phyloP scores from a whole-genome alignment of 164 flowering plant species.

The Liriodendron chinense region DNA sequence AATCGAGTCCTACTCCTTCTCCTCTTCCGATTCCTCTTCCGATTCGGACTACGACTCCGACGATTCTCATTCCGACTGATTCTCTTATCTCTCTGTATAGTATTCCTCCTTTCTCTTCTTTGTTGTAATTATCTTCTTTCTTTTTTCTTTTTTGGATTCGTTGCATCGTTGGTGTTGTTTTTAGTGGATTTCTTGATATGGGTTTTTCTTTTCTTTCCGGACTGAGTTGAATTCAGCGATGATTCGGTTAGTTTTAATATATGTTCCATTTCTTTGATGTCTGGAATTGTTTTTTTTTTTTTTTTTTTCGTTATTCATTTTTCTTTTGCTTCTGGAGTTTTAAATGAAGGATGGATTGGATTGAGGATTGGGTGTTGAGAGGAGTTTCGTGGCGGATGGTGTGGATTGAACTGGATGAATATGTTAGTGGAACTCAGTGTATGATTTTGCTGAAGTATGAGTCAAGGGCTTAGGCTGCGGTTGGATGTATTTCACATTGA shows the following conservation, averaged over 20 bases:
- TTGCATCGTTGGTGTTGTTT: not conserved
- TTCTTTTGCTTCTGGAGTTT: too few relatives aligned
- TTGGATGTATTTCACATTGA: not conserved
- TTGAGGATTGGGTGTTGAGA: too few relatives aligned
- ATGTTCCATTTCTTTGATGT: too few relatives aligned
- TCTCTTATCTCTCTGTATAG: conserved; percentile 1
- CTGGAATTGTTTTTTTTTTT: not conserved
- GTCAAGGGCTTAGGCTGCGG: not conserved
- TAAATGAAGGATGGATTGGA: too few relatives aligned
- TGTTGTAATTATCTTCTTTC: not conserved
- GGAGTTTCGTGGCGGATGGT: too few relatives aligned
- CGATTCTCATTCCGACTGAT: conserved; percentile 33
- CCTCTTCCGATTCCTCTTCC: conserved; percentile 22
- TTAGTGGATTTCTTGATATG: not conserved
- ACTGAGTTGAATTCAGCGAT: not conserved
- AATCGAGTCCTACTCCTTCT: conserved; percentile 18
- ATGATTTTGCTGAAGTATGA: too few relatives aligned
- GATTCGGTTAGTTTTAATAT: not conserved
- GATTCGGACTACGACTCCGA: conserved; percentile 17
- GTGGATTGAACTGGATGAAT: too few relatives aligned
- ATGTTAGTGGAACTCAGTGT: too few relatives aligned
- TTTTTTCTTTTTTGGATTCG: not conserved
- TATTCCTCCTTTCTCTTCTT: conserved; percentile 6
- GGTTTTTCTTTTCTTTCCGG: not conserved
- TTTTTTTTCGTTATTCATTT: too few relatives aligned